These are phyloP conservation scores for Sicyos edulis DNA, from an alignment of 306 rosid genomes.

Conservation along the genomic window DNA sequence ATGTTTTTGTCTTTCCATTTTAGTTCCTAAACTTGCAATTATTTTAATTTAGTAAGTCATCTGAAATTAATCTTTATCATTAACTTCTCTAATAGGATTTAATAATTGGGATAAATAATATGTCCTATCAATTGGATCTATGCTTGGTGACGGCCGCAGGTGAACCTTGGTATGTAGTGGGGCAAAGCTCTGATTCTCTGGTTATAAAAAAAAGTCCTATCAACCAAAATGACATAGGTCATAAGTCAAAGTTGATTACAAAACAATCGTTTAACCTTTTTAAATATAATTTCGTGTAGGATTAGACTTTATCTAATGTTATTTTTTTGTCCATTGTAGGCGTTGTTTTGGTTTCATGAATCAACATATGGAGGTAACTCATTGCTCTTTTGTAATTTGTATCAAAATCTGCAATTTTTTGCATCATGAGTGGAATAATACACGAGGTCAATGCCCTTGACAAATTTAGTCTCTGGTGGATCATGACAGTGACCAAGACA, in stretches of 20 bases:
- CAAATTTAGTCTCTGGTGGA: neutral
- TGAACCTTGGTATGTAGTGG: too few species aligned
- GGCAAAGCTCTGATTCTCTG: too few species aligned
- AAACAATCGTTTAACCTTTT: neutral
- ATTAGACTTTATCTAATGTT: constrained; percentile 14
- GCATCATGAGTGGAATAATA: neutral
- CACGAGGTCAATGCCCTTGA: neutral
- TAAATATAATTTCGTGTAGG: neutral
- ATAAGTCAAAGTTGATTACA: neutral
- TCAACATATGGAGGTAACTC: constrained; percentile 14
- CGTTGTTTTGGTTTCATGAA: neutral
- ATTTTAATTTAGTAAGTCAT: neutral
- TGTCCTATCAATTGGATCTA: too few species aligned
- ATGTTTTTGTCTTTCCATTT: neutral
- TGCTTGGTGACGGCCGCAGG: too few species aligned
- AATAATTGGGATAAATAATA: neutral
- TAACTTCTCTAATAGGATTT: neutral
- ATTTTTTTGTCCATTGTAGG: constrained; percentile 14
- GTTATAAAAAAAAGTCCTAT: neutral
- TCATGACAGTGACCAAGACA: neutral
- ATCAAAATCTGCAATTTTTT: neutral
- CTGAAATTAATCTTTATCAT: constrained; percentile 4
- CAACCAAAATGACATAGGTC: neutral
- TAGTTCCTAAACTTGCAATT: neutral
- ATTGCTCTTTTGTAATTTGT: neutral